These are phyloP conservation scores for Cryptococcus jaspeensis DNA, from an alignment of 1,284 basidiomycete genomes.

Conservation along the genomic window DNA sequence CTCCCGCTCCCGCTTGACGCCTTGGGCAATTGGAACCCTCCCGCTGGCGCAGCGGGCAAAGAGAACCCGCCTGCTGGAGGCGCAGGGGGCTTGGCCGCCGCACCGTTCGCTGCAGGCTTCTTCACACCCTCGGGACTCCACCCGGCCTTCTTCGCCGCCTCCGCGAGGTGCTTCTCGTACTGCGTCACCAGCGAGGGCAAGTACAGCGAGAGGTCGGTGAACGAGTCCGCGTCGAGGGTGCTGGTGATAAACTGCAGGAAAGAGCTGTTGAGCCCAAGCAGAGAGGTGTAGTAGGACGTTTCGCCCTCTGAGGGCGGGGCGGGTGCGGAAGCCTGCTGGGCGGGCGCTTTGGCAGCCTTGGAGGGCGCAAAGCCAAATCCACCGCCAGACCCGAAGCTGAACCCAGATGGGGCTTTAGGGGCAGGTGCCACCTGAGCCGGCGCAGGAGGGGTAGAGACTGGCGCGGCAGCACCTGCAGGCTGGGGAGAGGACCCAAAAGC, in stretches of 20 bases:
- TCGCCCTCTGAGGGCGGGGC: slow-evolving; percentile 43
- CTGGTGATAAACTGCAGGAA: slow-evolving; percentile 64
- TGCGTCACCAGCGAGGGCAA: slow-evolving; percentile 57
- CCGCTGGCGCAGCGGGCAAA: slow-evolving; percentile 5
- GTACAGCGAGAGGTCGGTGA: slow-evolving; percentile 62
- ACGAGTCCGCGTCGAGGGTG: slow-evolving; percentile 69
- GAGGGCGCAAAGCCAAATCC: too few species aligned
- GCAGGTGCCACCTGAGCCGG: too few species aligned
- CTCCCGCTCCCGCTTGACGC: slow-evolving; percentile 8
- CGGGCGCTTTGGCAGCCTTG: slow-evolving; percentile 16
- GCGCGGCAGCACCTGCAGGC: too few species aligned
- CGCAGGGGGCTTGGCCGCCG: slow-evolving; percentile 25
- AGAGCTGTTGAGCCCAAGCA: slow-evolving; percentile 77
- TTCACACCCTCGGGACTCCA: slow-evolving; percentile 30
- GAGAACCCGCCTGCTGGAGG: slow-evolving; percentile 12
- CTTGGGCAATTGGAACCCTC: slow-evolving; percentile 14
- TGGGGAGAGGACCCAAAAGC: too few species aligned
- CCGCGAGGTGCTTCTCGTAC: slow-evolving; percentile 63
- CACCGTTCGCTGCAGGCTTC: slow-evolving; percentile 10
- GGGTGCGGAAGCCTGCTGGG: slow-evolving; percentile 5
- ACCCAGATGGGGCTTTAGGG: too few species aligned
- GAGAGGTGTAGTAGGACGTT: slow-evolving; percentile 65
- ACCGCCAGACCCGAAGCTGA: too few species aligned
- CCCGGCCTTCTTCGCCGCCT: slow-evolving; percentile 57
- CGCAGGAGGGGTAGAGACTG: too few species aligned